Evolutionary conservation across 345 rosid genomes (phyloP), one percentile per base, ranked within the genome.

Genomic region (Eucalyptus erythrocorys): DNA sequence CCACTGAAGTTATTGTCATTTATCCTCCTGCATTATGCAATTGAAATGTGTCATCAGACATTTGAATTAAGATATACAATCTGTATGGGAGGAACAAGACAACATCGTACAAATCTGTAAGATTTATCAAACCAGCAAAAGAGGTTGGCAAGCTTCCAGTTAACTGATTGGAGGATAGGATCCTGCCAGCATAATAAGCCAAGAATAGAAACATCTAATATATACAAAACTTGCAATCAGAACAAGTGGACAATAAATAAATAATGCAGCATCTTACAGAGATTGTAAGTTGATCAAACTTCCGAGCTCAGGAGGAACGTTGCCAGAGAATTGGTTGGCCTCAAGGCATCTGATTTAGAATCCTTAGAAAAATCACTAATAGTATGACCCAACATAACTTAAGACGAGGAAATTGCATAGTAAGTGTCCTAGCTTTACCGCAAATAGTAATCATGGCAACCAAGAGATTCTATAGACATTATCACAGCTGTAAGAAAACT

Each of bases 1-100:
- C 98, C 99, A 66, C 86, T 95, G 89, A 97, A 92, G 91, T 90
- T 92, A 92, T 97, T 97, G 88, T 96, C 99, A 40, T 93, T 95
- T 76, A 96, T 92, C 91, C 95, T 92, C 53, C 99, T 97, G 95
- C 95, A 92, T 87, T 86, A 87, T 71, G 64, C 43, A 89, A 50
- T n/a, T 26, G 17, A 22, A 27, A 66, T 4, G 16, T 49, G 30
- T 40, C 47, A 40, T 76, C 47, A 76, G 66, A 86, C 27, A 85
- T 51, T 11, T 50, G 43, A 19, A n/a, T n/a, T 53, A 50, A 19
- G 64, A 53, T 85, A 32, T 85, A 64, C 32, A 45, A 27, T 81
- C 64, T 14, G 76, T 22, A 57, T 48, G 88, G 64, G 17, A 24
- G 50, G 59, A 27, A 53, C 21, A 16, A 79, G 81, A 48, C 86